Conservation (phyloP, 1,284 basidiomycete genomes). For the Naganishia sp. region DNA sequence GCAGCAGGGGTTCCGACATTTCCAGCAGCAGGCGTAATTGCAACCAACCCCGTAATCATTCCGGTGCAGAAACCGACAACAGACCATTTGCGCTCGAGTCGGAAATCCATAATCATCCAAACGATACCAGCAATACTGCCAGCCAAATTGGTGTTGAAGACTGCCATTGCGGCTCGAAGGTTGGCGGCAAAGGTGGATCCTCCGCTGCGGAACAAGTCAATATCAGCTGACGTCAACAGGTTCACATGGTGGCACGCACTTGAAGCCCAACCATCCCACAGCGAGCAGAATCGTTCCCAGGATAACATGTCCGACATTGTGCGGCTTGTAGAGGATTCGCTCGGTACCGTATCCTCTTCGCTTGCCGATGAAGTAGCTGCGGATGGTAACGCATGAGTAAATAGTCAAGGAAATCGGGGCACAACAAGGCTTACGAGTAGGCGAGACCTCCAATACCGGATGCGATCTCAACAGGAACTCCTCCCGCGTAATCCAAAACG, state of each 20-base stretch:
- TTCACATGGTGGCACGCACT: slow-evolving; percentile 54
- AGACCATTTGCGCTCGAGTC: slow-evolving; percentile 71
- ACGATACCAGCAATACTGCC: slow-evolving; percentile 63
- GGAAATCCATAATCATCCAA: slow-evolving; percentile 81
- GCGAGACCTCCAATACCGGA: slow-evolving; percentile 84
- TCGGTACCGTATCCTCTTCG: slow-evolving; percentile 70
- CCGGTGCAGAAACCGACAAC: slow-evolving; percentile 87
- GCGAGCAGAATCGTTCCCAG: slow-evolving; percentile 87
- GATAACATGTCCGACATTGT: slow-evolving; percentile 86
- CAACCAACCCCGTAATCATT: slow-evolving; percentile 69
- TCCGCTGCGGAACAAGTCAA: slow-evolving; percentile 47
- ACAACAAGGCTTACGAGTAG: slow-evolving; percentile 60
- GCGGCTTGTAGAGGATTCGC: slow-evolving; percentile 83
- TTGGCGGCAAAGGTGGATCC: slow-evolving; percentile 86
- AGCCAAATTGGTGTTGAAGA: slow-evolving; percentile 78
- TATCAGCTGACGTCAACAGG: too few relatives aligned
- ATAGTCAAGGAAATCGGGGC: background rate
- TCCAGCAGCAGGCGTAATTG: slow-evolving; percentile 66
- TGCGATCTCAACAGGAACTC: slow-evolving; percentile 89
- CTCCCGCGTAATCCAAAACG: slow-evolving; percentile 80
- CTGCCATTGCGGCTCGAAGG: slow-evolving; percentile 78
- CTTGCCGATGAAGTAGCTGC: slow-evolving; percentile 59
- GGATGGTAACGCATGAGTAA: background rate
- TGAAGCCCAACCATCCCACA: slow-evolving; percentile 73
- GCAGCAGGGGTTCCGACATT: slow-evolving; percentile 56